These are phyloP conservation scores for Cardamine resedifolia DNA, from an alignment of 345 rosid species.

Conservation along the genomic window DNA sequence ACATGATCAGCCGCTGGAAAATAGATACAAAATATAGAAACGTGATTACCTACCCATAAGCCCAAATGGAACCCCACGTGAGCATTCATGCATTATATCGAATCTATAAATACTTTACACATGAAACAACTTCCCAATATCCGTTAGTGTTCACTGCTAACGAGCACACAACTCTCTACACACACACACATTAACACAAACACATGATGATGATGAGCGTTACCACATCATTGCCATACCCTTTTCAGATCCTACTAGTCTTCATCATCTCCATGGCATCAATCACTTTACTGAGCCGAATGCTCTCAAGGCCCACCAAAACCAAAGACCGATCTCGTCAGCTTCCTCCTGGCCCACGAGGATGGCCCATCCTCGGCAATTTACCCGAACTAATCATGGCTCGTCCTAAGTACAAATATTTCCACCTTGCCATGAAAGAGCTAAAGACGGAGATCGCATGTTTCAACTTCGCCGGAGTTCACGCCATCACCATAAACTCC, in stretches of 20 bases:
- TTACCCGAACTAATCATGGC: constrained; percentile 29
- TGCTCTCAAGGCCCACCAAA: constrained; percentile 16
- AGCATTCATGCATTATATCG: neutral
- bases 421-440: constrained; percentile 33
- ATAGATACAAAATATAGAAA: constrained; percentile 18
- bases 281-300: constrained; percentile 16
- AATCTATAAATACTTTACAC: constrained; percentile 23
- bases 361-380: constrained; percentile 47
- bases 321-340: constrained; percentile 25
- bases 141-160: constrained; percentile 4
- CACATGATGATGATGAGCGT: constrained; percentile 18
- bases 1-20: neutral
- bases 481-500: constrained; percentile 34
- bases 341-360: constrained; percentile 42
- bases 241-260: constrained; percentile 26
- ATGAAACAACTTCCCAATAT: neutral
- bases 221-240: constrained; percentile 23
- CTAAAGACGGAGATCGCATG: constrained; percentile 41
- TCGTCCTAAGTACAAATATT: constrained; percentile 37
- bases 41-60: constrained; percentile 30
- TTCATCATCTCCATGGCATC: constrained; percentile 23
- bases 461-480: constrained; percentile 38
- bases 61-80: constrained; percentile 15
- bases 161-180: constrained; percentile 13
- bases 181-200: neutral